Conservation (phyloP, 2,329 filamentous ascomycete species). For the Dactylellina sp. region DNA sequence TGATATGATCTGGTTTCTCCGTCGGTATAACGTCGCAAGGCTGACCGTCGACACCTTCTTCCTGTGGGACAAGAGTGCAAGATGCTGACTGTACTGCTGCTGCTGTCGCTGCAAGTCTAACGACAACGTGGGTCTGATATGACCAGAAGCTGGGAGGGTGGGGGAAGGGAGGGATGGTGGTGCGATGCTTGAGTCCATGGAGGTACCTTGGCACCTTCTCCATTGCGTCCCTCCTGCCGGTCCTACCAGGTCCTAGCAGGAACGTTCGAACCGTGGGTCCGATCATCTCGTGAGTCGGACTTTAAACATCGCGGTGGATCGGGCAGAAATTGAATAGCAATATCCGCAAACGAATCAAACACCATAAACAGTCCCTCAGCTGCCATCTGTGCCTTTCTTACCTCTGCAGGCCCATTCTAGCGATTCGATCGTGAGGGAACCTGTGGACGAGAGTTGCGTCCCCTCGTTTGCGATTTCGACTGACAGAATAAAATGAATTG, state of each 20-base stretch:
- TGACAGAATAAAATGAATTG: neutral
- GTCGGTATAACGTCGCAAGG: conserved; percentile 27
- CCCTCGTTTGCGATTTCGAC: conserved; percentile 8
- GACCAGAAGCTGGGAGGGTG: conserved; percentile 4
- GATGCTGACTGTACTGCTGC: conserved; percentile 36
- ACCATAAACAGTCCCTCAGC: conserved; percentile 4
- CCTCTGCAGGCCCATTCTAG: neutral
- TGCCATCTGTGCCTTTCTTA: no score
- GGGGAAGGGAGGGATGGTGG: conserved; percentile 13
- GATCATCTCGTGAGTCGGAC: conserved; percentile 9
- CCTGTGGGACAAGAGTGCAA: conserved; percentile 11
- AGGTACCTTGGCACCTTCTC: neutral
- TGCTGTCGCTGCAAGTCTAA: conserved; percentile 1
- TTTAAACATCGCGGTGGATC: conserved; percentile 12
- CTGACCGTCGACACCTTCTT: conserved; percentile 8
- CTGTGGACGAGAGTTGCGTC: neutral
- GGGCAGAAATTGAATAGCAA: conserved; percentile 3
- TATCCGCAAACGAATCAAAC: conserved; percentile 32
- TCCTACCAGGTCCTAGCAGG: no score
- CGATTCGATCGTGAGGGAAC: neutral
- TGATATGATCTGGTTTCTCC: no score
- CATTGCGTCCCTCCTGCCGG: conserved; percentile 10
- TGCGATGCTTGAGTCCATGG: neutral
- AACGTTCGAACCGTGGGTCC: conserved; percentile 4
- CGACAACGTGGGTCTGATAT: conserved; percentile 23